Conservation (phyloP, 371 early-diverging fungal genomes). For the Rhizopus stolonifer region DNA sequence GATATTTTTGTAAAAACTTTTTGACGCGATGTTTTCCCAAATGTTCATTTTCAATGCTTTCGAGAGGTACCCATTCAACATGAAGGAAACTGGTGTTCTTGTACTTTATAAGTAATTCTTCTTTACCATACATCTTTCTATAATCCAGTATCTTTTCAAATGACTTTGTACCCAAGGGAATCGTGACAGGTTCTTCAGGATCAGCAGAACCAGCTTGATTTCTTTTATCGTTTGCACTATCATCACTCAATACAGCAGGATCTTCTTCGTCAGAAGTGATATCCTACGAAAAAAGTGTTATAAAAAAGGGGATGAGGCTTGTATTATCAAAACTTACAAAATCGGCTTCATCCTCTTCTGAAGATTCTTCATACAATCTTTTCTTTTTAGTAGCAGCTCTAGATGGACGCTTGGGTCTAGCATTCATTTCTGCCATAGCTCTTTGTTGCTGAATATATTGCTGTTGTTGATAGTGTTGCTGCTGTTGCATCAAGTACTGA, state of each 20-base stretch:
- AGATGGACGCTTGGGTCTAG: conserved; percentile 31
- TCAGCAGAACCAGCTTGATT: conserved; percentile 6
- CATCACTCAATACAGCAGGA: conserved; percentile 32
- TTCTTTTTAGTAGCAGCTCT: conserved; percentile 41
- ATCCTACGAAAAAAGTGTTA: conserved; percentile 6
- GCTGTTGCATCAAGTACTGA: conserved; percentile 12
- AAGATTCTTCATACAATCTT: conserved; percentile 42
- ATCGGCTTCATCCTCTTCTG: conserved; percentile 46
- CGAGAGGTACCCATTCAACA: conserved; percentile 75
- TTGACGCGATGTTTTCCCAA: conserved; percentile 73
- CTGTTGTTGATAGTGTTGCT: conserved; percentile 33
- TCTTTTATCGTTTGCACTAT: conserved; percentile 22
- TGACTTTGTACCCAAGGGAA: conserved; percentile 70
- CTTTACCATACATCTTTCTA: conserved; percentile 45
- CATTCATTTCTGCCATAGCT: conserved; percentile 13
- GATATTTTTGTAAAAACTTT: conserved; percentile 68
- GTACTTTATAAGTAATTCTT: conserved; percentile 59
- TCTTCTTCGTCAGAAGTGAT: conserved; percentile 24
- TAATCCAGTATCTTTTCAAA: conserved; percentile 72
- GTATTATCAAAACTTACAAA: conserved; percentile 18
- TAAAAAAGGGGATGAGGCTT: too few species aligned
- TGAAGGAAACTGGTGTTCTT: conserved; percentile 73
- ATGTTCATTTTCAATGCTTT: conserved; percentile 62
- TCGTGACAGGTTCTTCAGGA: conserved; percentile 59
- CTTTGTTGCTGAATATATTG: conserved; percentile 7